A percentile compares a stretch with the other conserved stretches of the same genome.
These are phyloP conservation scores for Geranium incanum DNA, from an alignment of 441 rosid genomes.

Conservation along the genomic window DNA sequence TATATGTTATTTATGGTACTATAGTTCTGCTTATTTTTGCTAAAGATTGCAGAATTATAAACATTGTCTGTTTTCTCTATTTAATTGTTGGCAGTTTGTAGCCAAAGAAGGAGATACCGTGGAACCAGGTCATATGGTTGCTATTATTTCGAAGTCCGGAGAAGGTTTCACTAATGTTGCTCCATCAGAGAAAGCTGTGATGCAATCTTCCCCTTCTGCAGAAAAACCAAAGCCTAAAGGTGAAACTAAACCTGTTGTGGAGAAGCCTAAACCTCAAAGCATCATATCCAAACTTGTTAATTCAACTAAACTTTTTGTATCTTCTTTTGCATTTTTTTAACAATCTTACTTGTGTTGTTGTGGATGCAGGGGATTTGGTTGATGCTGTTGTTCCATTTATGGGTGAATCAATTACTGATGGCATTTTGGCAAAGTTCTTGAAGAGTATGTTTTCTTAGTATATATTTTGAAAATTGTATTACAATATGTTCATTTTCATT, in stretches of 20 bases:
- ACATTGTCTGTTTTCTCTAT: conserved; percentile 13
- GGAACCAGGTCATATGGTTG: conserved; percentile 76
- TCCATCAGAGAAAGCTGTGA: conserved; percentile 54
- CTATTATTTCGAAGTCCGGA: conserved; percentile 74
- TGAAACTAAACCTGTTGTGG: not conserved
- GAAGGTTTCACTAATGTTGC: conserved; percentile 71
- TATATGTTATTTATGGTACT: conserved; percentile 8
- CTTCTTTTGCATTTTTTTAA: not conserved
- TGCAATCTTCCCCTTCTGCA: conserved; percentile 52
- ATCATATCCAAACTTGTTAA: not conserved
- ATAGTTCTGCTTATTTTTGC: not conserved
- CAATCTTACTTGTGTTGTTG: not conserved
- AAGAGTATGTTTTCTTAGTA: conserved; percentile 51
- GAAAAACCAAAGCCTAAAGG: conserved; percentile 30
- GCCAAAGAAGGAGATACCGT: conserved; percentile 97
- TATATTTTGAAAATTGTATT: not conserved
- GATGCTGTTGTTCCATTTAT: conserved; percentile 53
- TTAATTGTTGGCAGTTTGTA: conserved; percentile 36
- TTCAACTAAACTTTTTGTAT: not conserved
- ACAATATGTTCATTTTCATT: conserved; percentile 8
- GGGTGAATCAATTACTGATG: conserved; percentile 91
- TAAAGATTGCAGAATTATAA: conserved; percentile 6
- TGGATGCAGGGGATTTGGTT: conserved; percentile 56
- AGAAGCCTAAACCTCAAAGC: not conserved
- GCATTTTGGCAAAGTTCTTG: conserved; percentile 72